Base-by-base conservation (phyloP, 352 stramenopile species). In the Sclerospora graminicola region DNA sequence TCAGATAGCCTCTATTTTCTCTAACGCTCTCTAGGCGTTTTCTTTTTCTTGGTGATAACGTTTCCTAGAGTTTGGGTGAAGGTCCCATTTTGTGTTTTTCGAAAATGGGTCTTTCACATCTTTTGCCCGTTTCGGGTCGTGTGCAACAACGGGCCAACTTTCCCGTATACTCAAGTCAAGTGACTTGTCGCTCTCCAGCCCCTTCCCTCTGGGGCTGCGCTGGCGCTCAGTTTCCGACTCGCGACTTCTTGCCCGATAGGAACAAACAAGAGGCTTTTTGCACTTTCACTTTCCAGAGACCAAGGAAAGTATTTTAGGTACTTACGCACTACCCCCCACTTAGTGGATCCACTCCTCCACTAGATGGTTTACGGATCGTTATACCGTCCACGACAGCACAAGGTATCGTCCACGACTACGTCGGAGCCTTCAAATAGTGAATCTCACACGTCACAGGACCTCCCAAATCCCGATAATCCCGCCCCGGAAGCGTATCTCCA, bases 401-500 rank as follows among this genome's bases (percentile, higher is more conserved):
- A 62, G 35, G 51, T 41, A 41, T 30, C 48, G 28, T 52, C 44
- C 35, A 54, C 45, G 20, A 45, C 53, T 8, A 24, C 44, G 5
- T 63, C 48, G 23, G 53, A 67, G 1, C 46, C 53, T 0, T 30
- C 43, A 0, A 15, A 20, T 19, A 24, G 36, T 13, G n/a, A 30
- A n/a, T 60, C 57, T 26, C 38, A 39, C 14, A 42, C 33, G 20
- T 53, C 48, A 8, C 52, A 41, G 26, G 55, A 63, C 13, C 15
- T 18, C 7, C 34, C 49, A 27, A 31, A 27, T 24, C 23, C 36
- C 2, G 24, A 50, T 23, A 48, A 24, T 35, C 19, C 39, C 41
- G 63, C 36, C 19, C 48, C 51, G n/a, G 45, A 60, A 32, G 61
- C 57, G 48, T 85, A 85, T 44, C 64, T 85, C 31, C 55, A 60